Conservation (phyloP, 139 green algal species). For the Chlamydomonas asymmetrica region DNA sequence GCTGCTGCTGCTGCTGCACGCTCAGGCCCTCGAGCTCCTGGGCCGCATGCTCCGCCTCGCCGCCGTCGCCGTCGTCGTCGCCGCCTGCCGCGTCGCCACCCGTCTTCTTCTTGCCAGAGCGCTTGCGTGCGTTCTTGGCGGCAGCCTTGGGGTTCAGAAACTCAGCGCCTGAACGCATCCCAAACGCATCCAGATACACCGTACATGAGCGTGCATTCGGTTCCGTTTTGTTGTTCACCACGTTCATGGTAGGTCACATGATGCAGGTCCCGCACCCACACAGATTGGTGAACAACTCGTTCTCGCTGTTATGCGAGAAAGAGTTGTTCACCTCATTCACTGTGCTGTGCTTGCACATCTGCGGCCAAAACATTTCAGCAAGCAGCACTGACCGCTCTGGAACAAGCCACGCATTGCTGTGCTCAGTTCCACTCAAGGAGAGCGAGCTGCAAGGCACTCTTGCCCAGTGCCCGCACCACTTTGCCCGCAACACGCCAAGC, state of each 20-base stretch:
- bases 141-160: constrained; percentile 55
- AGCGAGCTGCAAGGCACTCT: neutral
- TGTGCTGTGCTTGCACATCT: too few relatives aligned
- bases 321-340: neutral
- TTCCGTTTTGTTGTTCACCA: neutral
- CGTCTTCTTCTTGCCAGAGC: constrained; percentile 53
- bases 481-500: neutral
- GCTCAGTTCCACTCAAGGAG: neutral
- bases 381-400: too few relatives aligned
- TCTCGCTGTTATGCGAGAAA: neutral
- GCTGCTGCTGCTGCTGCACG: neutral
- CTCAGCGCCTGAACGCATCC: constrained; percentile 21
- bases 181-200: neutral
- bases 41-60: neutral
- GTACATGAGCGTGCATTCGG: neutral
- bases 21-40: constrained; percentile 12
- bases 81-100: constrained; percentile 6
- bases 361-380: too few relatives aligned
- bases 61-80: constrained; percentile 15
- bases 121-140: constrained; percentile 73
- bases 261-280: neutral
- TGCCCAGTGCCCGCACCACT: neutral
- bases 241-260: neutral
- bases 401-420: too few relatives aligned
- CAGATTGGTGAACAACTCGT: neutral